Conservation (phyloP, 805 yeast species). For the Yarrowia sp. region DNA sequence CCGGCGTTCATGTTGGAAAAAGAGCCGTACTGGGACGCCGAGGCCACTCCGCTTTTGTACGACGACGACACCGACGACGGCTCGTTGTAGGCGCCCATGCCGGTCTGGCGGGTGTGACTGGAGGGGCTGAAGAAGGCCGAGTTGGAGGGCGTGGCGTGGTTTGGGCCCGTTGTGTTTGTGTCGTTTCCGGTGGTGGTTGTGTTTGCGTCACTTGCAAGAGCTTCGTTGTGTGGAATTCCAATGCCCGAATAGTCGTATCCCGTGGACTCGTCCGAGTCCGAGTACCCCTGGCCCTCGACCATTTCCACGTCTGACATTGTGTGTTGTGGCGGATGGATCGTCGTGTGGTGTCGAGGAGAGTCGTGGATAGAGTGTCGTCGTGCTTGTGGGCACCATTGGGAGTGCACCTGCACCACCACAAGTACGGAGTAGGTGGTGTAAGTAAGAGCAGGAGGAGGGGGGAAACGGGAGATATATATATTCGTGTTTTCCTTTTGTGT, state of each 20-base stretch:
- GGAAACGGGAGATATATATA: too few relatives aligned
- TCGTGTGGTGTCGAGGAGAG: not conserved
- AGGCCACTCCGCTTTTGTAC: constrained; percentile 43
- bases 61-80: constrained; percentile 42
- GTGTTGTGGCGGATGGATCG: constrained; percentile 13
- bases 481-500: too few relatives aligned
- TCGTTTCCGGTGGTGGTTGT: not conserved
- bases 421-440: too few relatives aligned
- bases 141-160: constrained; percentile 8
- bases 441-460: constrained; percentile 6
- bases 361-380: too few relatives aligned
- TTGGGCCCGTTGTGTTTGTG: not conserved
- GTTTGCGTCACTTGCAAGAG: too few relatives aligned
- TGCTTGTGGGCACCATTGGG: constrained; percentile 3
- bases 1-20: constrained; percentile 3
- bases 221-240: constrained; percentile 3
- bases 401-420: constrained; percentile 9
- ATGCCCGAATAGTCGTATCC: constrained; percentile 30
- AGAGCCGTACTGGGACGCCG: not conserved
- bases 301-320: constrained; percentile 38
- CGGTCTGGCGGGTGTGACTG: constrained; percentile 45
- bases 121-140: constrained; percentile 46
- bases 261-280: constrained; percentile 37
- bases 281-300: constrained; percentile 40
- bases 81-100: constrained; percentile 43